A percentile compares a stretch with the other conserved stretches of the same genome.
These are phyloP conservation scores for Lactarius indigo DNA, from an alignment of 768 basidiomycete species.

Conservation along the genomic window DNA sequence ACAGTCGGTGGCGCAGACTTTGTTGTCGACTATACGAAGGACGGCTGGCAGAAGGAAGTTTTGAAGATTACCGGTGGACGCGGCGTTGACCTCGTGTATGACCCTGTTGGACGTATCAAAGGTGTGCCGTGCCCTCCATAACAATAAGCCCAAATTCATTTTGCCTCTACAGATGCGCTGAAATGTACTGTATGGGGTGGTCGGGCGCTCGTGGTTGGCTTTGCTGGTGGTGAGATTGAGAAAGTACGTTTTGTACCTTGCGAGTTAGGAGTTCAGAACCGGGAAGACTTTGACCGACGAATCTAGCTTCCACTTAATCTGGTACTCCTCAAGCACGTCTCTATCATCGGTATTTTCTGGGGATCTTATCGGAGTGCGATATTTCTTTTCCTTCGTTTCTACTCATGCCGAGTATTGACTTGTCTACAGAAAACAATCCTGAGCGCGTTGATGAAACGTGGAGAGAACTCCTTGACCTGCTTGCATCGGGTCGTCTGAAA, in stretches of 20 bases:
- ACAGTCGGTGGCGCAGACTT: conserved; percentile 79
- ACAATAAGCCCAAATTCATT: background rate
- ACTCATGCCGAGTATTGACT: background rate
- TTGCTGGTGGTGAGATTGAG: conserved; percentile 81
- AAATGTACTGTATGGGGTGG: conserved; percentile 97
- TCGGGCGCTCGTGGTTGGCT: conserved; percentile 89
- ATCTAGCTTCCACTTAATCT: conserved; percentile 72
- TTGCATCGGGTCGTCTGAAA: conserved; percentile 58
- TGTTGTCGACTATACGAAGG: conserved; percentile 70
- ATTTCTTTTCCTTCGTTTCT: background rate
- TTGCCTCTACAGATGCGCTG: conserved; percentile 56
- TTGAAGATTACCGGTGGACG: conserved; percentile 75
- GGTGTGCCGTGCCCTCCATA: conserved; percentile 35
- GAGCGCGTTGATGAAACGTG: conserved; percentile 64
- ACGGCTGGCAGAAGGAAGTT: conserved; percentile 89
- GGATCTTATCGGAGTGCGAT: conserved; percentile 2
- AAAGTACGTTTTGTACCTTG: conserved; percentile 45
- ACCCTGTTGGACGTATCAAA: conserved; percentile 78
- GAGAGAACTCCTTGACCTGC: conserved; percentile 67
- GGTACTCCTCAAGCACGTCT: conserved; percentile 32
- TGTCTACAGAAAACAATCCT: conserved; percentile 56
- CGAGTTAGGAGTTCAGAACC: too few species aligned
- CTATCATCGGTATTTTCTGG: conserved; percentile 10
- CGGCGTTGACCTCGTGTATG: conserved; percentile 84
- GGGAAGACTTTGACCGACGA: background rate